These are phyloP conservation scores for Podospora bellae-mahoneyi DNA, from an alignment of 495 filamentous ascomycete genomes.

Conservation along the genomic window DNA sequence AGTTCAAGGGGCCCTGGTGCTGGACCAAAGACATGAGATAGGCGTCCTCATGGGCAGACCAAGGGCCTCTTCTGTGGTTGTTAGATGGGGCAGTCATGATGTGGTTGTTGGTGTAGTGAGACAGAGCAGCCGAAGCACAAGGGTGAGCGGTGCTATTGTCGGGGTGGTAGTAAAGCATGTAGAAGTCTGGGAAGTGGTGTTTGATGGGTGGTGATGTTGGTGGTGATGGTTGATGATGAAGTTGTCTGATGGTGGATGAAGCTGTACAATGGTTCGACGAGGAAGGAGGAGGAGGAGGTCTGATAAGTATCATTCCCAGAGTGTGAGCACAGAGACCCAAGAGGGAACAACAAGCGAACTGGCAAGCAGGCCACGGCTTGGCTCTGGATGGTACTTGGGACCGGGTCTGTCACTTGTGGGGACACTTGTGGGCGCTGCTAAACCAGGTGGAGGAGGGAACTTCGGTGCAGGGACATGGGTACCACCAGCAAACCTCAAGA, in stretches of 20 bases:
- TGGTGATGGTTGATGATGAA: neutral
- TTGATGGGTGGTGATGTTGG: neutral
- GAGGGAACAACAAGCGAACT: neutral
- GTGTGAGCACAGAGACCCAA: neutral
- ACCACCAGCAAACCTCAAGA: neutral
- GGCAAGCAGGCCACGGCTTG: neutral
- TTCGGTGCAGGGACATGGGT: neutral
- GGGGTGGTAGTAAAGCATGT: neutral
- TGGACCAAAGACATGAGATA: slow-evolving; percentile 70
- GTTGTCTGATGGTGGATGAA: neutral
- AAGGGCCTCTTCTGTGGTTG: slow-evolving; percentile 58
- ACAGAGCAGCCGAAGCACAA: neutral
- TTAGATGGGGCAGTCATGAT: slow-evolving; percentile 5
- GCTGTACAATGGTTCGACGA: neutral
- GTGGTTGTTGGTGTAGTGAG: neutral
- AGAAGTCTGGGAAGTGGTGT: neutral
- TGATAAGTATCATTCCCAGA: neutral
- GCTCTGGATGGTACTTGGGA: neutral
- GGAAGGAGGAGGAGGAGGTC: neutral
- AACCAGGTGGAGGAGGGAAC: neutral
- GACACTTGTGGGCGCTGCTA: neutral
- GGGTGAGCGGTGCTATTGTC: neutral
- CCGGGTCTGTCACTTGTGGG: neutral
- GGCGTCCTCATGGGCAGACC: slow-evolving; percentile 79
- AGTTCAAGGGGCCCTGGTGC: slow-evolving; percentile 78